Evolutionary conservation across 768 basidiomycete species (phyloP).

Genomic region (Boletus vermiculosoides): DNA sequence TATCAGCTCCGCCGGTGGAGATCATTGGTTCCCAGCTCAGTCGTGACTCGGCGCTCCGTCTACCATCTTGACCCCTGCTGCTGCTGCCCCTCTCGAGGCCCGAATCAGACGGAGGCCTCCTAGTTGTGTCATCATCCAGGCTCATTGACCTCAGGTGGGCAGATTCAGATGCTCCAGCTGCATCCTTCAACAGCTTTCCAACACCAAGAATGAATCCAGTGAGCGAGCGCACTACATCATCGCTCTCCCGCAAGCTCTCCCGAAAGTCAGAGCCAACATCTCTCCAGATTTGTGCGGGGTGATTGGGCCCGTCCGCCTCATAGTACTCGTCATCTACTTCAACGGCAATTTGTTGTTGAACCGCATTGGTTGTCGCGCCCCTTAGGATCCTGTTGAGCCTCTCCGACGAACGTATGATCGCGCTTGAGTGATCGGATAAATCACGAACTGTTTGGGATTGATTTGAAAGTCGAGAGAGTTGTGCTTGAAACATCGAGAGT

Average conservation of each 20-base stretch:
- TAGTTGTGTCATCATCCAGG: constrained; percentile 48
- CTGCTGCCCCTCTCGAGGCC: constrained; percentile 39
- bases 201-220: constrained; percentile 76
- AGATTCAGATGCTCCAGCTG: constrained; percentile 32
- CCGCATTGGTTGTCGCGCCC: constrained; percentile 51
- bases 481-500: constrained; percentile 65
- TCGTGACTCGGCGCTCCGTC: constrained; percentile 50
- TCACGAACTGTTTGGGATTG: constrained; percentile 49
- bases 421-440: constrained; percentile 58
- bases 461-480: constrained; percentile 55
- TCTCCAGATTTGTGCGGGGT: constrained; percentile 62
- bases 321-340: constrained; percentile 57
- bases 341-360: constrained; percentile 73
- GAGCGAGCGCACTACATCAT: constrained; percentile 74
- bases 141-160: constrained; percentile 51
- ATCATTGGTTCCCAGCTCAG: constrained; percentile 43
- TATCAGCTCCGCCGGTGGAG: constrained; percentile 19
- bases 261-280: constrained; percentile 69
- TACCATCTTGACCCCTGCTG: constrained; percentile 53
- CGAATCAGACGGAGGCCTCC: constrained; percentile 35
- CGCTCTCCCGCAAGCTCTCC: constrained; percentile 68
- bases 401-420: constrained; percentile 64
- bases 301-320: constrained; percentile 27
- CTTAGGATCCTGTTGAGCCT: constrained; percentile 62
- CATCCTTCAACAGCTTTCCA: constrained; percentile 66